Base-by-base conservation (phyloP, 2,329 filamentous ascomycete species). In the Neocucurbitaria cava region DNA sequence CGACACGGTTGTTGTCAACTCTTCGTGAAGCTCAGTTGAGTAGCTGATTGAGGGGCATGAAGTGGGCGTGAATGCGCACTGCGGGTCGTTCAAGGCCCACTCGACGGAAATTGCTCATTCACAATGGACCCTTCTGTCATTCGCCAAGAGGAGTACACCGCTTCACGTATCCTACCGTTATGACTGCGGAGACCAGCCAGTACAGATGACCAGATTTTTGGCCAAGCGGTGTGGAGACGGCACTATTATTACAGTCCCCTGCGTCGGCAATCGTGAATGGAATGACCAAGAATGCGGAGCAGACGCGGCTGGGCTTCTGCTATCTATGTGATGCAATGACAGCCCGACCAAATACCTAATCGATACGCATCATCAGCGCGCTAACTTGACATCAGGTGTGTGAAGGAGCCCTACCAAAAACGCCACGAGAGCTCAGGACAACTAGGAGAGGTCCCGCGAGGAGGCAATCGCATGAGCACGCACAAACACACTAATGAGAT, bases 401-500 rank as follows among this genome's bases (percentile, higher is more conserved):
- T 56, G 50, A 62, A 62, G 49, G 44, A 15, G 26, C 47, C 58
- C 61, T 58, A 66, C 66, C 56, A 61, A 38, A 23, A 46, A 61
- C 62, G 68, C 71, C 70, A 73, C 70, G 64, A 63, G 53, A 54
- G 56, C 54, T 46, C 52, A 40, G 46, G 49, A 56, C 44, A 54
- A 60, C 48, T 58, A 49, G 54, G 46, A 43, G 48, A 49, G 46
- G 48, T 33, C 39, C 39, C 43, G 51, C 49, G 47, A 50, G 58
- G 52, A 55, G 46, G 49, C 46, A 52, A 59, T 62, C 58, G 59
- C 61, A 66, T 64, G 64, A 52, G 58, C 65, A 66, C 8, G 47
- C 52, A 65, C 71, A 73, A 73, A 73, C 70, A 71, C 63, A 64
- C 68, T 73, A 65, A 55, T 23, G 31, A 52, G 49, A 47, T 46